These are phyloP conservation scores for Mortierella antarctica DNA, from an alignment of 192 early-diverging fungal species.

Conservation along the genomic window DNA sequence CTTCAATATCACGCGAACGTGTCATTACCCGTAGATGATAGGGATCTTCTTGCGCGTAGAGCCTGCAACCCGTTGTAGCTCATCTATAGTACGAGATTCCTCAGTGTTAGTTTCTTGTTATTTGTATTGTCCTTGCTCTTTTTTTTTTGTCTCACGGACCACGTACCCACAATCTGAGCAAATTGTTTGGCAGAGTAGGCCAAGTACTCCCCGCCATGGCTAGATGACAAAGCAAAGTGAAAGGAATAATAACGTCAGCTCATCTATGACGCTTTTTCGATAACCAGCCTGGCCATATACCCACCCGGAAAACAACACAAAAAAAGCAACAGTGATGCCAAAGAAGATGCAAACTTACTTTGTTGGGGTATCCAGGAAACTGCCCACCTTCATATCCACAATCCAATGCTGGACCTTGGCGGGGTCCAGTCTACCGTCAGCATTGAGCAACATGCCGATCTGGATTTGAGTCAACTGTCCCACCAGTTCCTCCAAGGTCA, in stretches of 20 bases:
- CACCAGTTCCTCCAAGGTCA: slow-evolving; percentile 66
- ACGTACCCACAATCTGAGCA: slow-evolving; percentile 51
- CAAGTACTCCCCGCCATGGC: slow-evolving; percentile 56
- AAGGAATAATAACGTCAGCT: not conserved
- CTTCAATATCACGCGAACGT: not conserved
- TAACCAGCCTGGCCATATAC: not conserved
- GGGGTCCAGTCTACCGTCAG: slow-evolving; percentile 63
- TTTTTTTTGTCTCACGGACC: not conserved
- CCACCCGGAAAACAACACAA: not conserved
- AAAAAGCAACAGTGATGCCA: not conserved
- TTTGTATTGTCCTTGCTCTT: not conserved
- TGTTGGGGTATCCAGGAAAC: slow-evolving; percentile 67
- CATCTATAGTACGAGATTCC: slow-evolving; percentile 21
- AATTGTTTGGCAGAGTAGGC: slow-evolving; percentile 62
- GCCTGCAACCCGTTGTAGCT: slow-evolving; percentile 65
- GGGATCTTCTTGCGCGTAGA: slow-evolving; percentile 60
- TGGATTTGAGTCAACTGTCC: slow-evolving; percentile 79
- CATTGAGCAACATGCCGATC: slow-evolving; percentile 64
- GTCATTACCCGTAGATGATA: slow-evolving; percentile 67
- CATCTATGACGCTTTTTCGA: not conserved
- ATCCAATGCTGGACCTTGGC: slow-evolving; percentile 66
- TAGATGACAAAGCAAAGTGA: not conserved
- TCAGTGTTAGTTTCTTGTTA: too few species aligned
- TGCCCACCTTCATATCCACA: slow-evolving; percentile 68
- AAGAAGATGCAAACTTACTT: slow-evolving; percentile 53